phyloP scores from a whole-genome alignment of 176 grass and related monocot genomes.

The Alopecurus myosuroides region DNA sequence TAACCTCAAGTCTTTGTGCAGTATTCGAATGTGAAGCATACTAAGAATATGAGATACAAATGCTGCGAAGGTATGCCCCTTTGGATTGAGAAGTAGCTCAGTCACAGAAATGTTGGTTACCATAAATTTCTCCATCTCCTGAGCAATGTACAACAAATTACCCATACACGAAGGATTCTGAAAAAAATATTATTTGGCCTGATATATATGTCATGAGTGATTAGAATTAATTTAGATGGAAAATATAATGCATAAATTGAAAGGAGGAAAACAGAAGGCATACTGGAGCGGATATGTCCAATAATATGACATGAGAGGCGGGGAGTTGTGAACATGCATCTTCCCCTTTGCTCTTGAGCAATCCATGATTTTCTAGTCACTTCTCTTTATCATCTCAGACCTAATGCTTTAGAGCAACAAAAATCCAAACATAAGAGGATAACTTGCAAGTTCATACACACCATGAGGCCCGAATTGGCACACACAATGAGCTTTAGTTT shows the following conservation, averaged over 20 bases:
- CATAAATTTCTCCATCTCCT: not conserved
- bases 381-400: not conserved
- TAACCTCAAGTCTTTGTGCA: not conserved
- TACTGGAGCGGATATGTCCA: too few relatives aligned
- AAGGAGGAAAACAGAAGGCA: not conserved
- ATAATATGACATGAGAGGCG: not conserved
- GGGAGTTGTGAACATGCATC: not conserved
- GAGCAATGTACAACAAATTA: not conserved
- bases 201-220: not conserved
- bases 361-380: not conserved
- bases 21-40: not conserved
- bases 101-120: not conserved
- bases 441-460: too few relatives aligned
- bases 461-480: too few relatives aligned
- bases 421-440: not conserved
- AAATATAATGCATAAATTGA: not conserved
- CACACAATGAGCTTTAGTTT: too few relatives aligned
- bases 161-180: not conserved
- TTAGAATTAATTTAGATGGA: not conserved
- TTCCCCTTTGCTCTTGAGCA: not conserved
- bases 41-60: not conserved
- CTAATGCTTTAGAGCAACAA: not conserved
- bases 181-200: not conserved
- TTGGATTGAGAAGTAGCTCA: not conserved
- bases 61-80: not conserved